phyloP scores from a whole-genome alignment of 2,329 filamentous ascomycete genomes.

The Stagonosporopsis chrysanthemi region DNA sequence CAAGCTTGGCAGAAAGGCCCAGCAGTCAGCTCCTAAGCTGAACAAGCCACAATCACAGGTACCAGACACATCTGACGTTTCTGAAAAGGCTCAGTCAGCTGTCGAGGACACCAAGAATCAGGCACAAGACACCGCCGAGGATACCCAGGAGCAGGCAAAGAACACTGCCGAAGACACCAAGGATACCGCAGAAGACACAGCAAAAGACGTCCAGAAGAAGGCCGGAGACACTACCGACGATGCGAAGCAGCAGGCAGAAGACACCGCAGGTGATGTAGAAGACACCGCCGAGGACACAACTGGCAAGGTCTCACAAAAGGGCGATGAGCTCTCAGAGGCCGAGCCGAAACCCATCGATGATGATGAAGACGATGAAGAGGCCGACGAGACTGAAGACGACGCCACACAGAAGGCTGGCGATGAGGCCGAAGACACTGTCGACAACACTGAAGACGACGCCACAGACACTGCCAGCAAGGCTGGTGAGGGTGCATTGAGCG shows the following conservation, averaged over 20 bases:
- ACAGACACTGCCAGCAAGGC: constrained; percentile 46
- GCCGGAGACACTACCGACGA: constrained; percentile 56
- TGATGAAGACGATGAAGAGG: constrained; percentile 31
- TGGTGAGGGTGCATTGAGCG: constrained; percentile 51
- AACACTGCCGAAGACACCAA: constrained; percentile 47
- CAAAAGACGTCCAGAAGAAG: constrained; percentile 54
- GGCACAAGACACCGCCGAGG: constrained; percentile 47
- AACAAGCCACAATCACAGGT: constrained; percentile 48
- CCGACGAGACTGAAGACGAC: constrained; percentile 44
- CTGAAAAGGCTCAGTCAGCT: constrained; percentile 37
- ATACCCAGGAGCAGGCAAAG: constrained; percentile 42
- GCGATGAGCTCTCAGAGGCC: constrained; percentile 54
- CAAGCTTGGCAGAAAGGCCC: constrained; percentile 57
- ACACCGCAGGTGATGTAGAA: constrained; percentile 51
- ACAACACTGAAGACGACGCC: constrained; percentile 52
- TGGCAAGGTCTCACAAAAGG: constrained; percentile 58
- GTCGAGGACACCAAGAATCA: constrained; percentile 48
- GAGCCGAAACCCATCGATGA: constrained; percentile 56
- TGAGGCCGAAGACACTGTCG: constrained; percentile 53
- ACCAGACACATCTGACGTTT: constrained; percentile 46
- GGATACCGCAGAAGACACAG: constrained; percentile 45
- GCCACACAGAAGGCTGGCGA: constrained; percentile 56
- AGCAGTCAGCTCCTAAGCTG: constrained; percentile 52
- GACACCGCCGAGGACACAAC: constrained; percentile 52
- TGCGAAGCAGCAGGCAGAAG: constrained; percentile 55